Percentiles rank a stretch among this genome's conserved stretches.
phyloP scores from a whole-genome alignment of 78 protist genomes.

The Dictyostelium capitatum region DNA sequence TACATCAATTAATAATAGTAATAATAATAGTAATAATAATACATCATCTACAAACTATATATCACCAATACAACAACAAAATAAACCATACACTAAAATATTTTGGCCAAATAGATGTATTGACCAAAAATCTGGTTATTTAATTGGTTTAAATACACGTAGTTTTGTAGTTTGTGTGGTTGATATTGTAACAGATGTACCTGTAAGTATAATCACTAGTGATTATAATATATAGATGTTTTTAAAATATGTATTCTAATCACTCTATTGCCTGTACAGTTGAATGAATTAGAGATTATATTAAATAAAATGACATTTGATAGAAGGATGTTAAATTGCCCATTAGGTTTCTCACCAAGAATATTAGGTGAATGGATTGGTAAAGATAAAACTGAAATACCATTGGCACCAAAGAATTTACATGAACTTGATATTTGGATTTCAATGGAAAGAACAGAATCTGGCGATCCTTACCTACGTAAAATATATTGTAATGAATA shows the following conservation, averaged over 20 bases:
- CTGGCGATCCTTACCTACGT: constrained; percentile 36
- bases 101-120: constrained; percentile 73
- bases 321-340: constrained; percentile 47
- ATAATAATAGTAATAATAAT: background rate
- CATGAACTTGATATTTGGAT: constrained; percentile 73
- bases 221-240: background rate
- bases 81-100: constrained; percentile 64
- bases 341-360: constrained; percentile 49
- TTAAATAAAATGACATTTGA: constrained; percentile 40
- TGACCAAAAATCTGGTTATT: constrained; percentile 62
- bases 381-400: background rate
- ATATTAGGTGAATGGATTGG: constrained; percentile 73
- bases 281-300: constrained; percentile 48
- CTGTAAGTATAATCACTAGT: constrained; percentile 22
- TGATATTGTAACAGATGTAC: constrained; percentile 67
- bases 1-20: background rate
- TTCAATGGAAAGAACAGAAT: constrained; percentile 60
- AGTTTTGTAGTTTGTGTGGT: constrained; percentile 71
- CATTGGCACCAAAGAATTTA: constrained; percentile 42
- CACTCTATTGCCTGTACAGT: no score
- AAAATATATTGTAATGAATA: constrained; percentile 76
- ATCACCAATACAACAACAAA: constrained; percentile 17
- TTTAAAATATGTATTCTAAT: background rate
- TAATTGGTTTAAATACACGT: constrained; percentile 62
- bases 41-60: background rate